Evolutionary conservation across 805 yeast genomes (phyloP).

Genomic region (Tanozyma kutaoensis): DNA sequence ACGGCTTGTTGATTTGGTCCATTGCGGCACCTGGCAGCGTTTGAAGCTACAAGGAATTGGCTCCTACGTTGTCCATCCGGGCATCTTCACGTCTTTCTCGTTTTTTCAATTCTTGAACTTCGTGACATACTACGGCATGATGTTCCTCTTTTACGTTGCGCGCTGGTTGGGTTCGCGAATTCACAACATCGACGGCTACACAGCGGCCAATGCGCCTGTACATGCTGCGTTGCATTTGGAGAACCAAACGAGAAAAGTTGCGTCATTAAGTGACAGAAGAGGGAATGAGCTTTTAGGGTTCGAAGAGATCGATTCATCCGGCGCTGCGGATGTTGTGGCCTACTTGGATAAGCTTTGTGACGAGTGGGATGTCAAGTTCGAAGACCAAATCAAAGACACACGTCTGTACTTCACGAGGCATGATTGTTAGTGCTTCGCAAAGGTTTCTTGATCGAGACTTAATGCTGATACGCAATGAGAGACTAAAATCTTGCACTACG

Average conservation of each 20-base stretch:
- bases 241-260: conserved; percentile 40
- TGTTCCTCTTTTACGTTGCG: conserved; percentile 69
- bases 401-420: conserved; percentile 8
- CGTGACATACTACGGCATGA: conserved; percentile 78
- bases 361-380: conserved; percentile 67
- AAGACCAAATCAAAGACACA: conserved; percentile 57
- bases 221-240: conserved; percentile 35
- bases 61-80: conserved; percentile 84
- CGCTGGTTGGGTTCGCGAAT: conserved; percentile 74
- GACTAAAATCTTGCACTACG: too few species aligned
- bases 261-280: conserved; percentile 53
- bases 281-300: conserved; percentile 55
- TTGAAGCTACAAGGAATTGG: conserved; percentile 39
- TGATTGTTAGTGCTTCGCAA: too few species aligned
- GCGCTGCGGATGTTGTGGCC: conserved; percentile 50
- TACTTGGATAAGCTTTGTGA: conserved; percentile 42
- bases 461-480: too few species aligned
- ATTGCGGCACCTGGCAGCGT: conserved; percentile 49
- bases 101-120: conserved; percentile 65
- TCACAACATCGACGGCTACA: conserved; percentile 82
- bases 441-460: too few species aligned
- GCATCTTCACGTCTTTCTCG: conserved; percentile 78
- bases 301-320: conserved; percentile 46
- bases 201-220: conserved; percentile 80
- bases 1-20: conserved; percentile 72